phyloP scores from a whole-genome alignment of 1,284 basidiomycete species.

The Austroboletus niveus region DNA sequence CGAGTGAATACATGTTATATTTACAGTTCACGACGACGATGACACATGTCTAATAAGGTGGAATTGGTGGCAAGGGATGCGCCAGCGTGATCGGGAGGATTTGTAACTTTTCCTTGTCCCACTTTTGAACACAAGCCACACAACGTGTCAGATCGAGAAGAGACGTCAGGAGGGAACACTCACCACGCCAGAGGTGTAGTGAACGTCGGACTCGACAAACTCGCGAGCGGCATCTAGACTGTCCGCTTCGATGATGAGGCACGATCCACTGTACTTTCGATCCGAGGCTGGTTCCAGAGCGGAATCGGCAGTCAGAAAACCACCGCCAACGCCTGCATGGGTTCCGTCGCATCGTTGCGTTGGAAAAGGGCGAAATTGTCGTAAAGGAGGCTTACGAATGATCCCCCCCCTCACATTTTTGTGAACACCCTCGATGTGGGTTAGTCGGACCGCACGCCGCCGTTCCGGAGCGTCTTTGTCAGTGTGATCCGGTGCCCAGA shows the following conservation, averaged over 20 bases:
- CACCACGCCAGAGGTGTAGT: conserved; percentile 55
- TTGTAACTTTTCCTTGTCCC: conserved; percentile 42
- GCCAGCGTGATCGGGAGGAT: conserved; percentile 37
- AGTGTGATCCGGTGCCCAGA: conserved; percentile 54
- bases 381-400: conserved; percentile 29
- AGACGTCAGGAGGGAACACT: conserved; percentile 23
- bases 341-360: not conserved
- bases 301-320: conserved; percentile 42
- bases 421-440: conserved; percentile 43
- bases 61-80: conserved; percentile 7
- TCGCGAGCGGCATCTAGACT: conserved; percentile 45
- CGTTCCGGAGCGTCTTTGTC: conserved; percentile 44
- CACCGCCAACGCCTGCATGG: conserved; percentile 44
- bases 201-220: conserved; percentile 50
- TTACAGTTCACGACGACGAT: not conserved
- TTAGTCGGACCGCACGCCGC: conserved; percentile 44
- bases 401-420: conserved; percentile 36
- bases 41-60: not conserved
- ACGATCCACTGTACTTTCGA: conserved; percentile 48
- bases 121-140: conserved; percentile 20
- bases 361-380: not conserved
- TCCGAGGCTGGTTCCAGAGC: conserved; percentile 24
- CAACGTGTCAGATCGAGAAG: not conserved
- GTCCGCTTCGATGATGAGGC: conserved; percentile 48
- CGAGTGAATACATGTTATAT: not conserved